These are phyloP conservation scores for Metschnikowia lachancei DNA, from an alignment of 805 yeast genomes.

Conservation along the genomic window DNA sequence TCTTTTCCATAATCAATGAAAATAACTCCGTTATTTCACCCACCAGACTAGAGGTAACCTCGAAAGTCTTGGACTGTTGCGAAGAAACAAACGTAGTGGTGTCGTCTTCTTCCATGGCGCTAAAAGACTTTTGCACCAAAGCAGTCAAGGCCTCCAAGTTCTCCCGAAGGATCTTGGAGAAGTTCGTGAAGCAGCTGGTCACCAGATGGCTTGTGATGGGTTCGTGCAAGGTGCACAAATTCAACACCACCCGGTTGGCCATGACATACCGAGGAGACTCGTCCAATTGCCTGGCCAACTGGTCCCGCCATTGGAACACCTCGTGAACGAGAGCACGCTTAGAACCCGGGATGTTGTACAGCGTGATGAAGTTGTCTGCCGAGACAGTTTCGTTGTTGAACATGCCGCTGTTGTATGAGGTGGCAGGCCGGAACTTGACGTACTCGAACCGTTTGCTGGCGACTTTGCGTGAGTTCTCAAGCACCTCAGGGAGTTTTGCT, in stretches of 20 bases:
- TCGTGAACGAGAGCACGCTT: slow-evolving; percentile 55
- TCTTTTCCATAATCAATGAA: slow-evolving; percentile 1
- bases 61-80: background rate
- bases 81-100: no score
- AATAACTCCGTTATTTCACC: background rate
- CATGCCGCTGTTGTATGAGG: slow-evolving; percentile 39
- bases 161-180: slow-evolving; percentile 38
- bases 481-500: slow-evolving; percentile 54
- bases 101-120: background rate
- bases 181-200: slow-evolving; percentile 7
- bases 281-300: slow-evolving; percentile 67
- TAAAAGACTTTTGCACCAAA: slow-evolving; percentile 47
- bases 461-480: slow-evolving; percentile 72
- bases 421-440: slow-evolving; percentile 51
- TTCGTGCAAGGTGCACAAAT: slow-evolving; percentile 48
- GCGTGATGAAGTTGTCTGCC: slow-evolving; percentile 52
- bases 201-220: slow-evolving; percentile 51
- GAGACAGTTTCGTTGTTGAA: slow-evolving; percentile 43
- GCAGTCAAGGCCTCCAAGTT: slow-evolving; percentile 57
- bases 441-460: slow-evolving; percentile 82
- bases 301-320: slow-evolving; percentile 82
- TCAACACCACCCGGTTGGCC: slow-evolving; percentile 74
- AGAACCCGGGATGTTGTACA: slow-evolving; percentile 59
- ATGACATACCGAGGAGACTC: slow-evolving; percentile 81
- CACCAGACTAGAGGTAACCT: background rate